Evolutionary conservation across 805 yeast species (phyloP).

Genomic region (Citeromyces matritensis): DNA sequence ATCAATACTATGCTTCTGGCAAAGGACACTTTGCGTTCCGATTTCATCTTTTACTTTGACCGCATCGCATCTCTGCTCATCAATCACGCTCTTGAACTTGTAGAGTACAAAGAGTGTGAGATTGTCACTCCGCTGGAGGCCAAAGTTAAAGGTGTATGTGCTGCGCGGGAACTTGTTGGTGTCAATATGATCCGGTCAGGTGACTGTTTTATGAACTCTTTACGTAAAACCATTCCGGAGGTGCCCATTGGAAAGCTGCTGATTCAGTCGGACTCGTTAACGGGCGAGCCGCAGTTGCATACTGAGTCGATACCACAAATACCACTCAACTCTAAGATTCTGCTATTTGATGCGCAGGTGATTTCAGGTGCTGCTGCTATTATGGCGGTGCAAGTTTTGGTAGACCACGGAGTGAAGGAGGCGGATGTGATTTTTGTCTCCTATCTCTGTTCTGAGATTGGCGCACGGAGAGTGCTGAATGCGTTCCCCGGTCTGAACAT

Average conservation of each 20-base stretch:
- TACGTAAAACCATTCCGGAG: constrained; percentile 65
- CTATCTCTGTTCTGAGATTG: constrained; percentile 67
- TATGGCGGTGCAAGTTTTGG: constrained; percentile 81
- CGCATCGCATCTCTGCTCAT: constrained; percentile 63
- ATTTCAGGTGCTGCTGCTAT: constrained; percentile 88
- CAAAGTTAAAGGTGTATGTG: too few species aligned
- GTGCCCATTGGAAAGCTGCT: constrained; percentile 70
- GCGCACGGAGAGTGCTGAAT: constrained; percentile 52
- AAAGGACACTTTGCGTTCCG: constrained; percentile 42
- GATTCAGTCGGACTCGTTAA: constrained; percentile 74
- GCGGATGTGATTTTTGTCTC: constrained; percentile 53
- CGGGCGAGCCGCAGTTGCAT: constrained; percentile 93
- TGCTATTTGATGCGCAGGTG: constrained; percentile 76
- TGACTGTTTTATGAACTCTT: constrained; percentile 74
- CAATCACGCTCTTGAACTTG: constrained; percentile 48
- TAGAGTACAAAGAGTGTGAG: constrained; percentile 22
- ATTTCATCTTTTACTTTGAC: constrained; percentile 78
- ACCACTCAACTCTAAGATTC: constrained; percentile 21
- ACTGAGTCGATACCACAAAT: constrained; percentile 53
- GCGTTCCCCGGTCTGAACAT: constrained; percentile 63
- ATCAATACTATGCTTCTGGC: constrained; percentile 59
- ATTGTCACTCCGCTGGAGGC: constrained; percentile 7
- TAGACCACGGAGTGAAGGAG: constrained; percentile 62
- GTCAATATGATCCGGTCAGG: constrained; percentile 83
- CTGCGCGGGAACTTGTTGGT: constrained; percentile 41